phyloP scores from a whole-genome alignment of 495 filamentous ascomycete genomes.

The Penicillium coprophilum region DNA sequence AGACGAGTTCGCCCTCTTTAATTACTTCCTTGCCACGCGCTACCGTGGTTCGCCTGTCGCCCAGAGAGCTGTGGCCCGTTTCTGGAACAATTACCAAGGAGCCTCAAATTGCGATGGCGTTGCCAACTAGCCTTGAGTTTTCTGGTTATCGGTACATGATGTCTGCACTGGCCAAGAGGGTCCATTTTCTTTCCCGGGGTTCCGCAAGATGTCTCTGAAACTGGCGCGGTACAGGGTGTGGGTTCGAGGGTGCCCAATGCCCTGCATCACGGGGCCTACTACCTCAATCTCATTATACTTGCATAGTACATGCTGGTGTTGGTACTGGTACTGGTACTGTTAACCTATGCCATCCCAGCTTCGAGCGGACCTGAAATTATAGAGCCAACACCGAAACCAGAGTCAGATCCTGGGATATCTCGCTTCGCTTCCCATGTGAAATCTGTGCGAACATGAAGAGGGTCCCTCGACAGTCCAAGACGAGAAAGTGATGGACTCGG shows the following conservation, averaged over 20 bases:
- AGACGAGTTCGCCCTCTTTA: slow-evolving; percentile 78
- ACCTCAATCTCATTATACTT: not conserved
- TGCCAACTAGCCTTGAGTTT: slow-evolving; percentile 25
- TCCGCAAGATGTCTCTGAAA: not conserved
- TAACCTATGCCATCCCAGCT: not conserved
- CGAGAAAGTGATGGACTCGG: not conserved
- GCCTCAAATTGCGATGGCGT: slow-evolving; percentile 20
- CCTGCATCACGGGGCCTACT: not conserved
- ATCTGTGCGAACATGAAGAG: not conserved
- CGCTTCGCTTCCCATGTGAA: not conserved
- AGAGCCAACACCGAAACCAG: not conserved
- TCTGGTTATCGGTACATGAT: slow-evolving; percentile 3
- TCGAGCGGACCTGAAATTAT: not conserved
- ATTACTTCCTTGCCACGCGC: slow-evolving; percentile 60
- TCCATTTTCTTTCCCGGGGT: not conserved
- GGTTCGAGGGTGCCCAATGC: not conserved
- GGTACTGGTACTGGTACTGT: not conserved
- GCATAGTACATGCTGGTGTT: not conserved
- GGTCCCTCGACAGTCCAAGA: not conserved
- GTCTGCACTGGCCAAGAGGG: not conserved
- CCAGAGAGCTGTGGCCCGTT: slow-evolving; percentile 46
- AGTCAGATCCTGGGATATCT: not conserved
- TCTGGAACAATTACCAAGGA: slow-evolving; percentile 48
- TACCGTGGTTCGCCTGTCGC: slow-evolving; percentile 48
- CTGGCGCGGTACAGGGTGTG: not conserved